Conservation (phyloP, 1,284 basidiomycete genomes). For the Leccinum solheimii region DNA sequence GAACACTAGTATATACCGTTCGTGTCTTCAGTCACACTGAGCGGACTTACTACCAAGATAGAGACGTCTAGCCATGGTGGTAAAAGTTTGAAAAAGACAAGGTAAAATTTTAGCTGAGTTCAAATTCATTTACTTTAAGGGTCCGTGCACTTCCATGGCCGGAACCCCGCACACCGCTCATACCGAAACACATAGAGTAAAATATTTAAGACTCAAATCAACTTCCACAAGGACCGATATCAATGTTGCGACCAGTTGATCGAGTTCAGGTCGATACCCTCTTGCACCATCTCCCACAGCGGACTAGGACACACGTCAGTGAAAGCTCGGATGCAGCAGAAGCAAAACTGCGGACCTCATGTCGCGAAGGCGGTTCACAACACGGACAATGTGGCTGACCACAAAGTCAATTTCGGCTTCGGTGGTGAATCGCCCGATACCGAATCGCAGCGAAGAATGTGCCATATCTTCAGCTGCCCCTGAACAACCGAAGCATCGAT, state of each 20-base stretch:
- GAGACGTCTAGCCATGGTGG: slow-evolving; percentile 77
- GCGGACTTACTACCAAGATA: slow-evolving; percentile 74
- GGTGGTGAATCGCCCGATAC: slow-evolving; percentile 97
- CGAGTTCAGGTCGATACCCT: slow-evolving; percentile 91
- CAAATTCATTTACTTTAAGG: slow-evolving; percentile 38
- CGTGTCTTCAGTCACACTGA: slow-evolving; percentile 3
- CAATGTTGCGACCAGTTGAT: slow-evolving; percentile 89
- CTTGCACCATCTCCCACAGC: slow-evolving; percentile 98
- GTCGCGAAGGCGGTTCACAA: slow-evolving; percentile 75
- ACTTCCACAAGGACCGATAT: slow-evolving; percentile 11
- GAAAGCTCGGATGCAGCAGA: slow-evolving; percentile 5
- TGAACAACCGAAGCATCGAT: slow-evolving; percentile 28
- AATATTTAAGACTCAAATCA: not conserved
- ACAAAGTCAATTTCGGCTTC: slow-evolving; percentile 98
- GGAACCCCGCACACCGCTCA: slow-evolving; percentile 18
- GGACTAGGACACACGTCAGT: slow-evolving; percentile 52
- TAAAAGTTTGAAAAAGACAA: slow-evolving; percentile 40
- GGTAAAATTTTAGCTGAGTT: slow-evolving; percentile 36
- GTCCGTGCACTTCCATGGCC: slow-evolving; percentile 35
- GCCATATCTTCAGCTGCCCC: slow-evolving; percentile 98
- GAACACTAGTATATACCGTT: slow-evolving; percentile 1
- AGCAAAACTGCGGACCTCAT: slow-evolving; percentile 49
- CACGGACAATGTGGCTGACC: slow-evolving; percentile 82
- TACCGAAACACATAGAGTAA: not conserved
- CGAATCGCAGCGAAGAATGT: slow-evolving; percentile 96